Evolutionary conservation across 345 rosid species (phyloP), one percentile per base, ranked within the genome.

Genomic region (Theobroma cacao): DNA sequence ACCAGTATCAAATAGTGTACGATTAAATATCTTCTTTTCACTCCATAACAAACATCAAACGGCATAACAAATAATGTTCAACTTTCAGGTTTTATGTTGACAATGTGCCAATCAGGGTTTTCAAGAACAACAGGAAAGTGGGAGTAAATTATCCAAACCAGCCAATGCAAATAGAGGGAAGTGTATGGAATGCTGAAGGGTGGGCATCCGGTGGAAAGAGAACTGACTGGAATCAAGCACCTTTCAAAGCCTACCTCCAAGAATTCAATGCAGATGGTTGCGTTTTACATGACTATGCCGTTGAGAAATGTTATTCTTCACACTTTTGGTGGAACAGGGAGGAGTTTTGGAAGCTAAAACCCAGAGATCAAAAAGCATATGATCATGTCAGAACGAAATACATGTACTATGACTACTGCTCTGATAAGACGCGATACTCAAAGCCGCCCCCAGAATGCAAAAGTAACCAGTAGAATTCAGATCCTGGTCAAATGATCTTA

Each of bases 1-100:
- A 93, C 79, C 72, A 79, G 40, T 82, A 84, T 75, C 98, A 90
- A 33, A 85, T 88, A 45, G 90, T 90, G 97, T 91, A 87, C 63
- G 91, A 18, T 65, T 2, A 0, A 18, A 4, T 30, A 31, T 31
- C 67, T n/a, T 28, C 67, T 2, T 31, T 6, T 62, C 31, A 62
- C 67, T 2, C 1, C 2, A 15, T 2, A 60, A 60, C 28, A 56
- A 45, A 45, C 50, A 45, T 13, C 17, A 45, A 45, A 45, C 13
- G 4, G 14, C 50, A 20, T 17, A 14, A 48, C 53, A 14, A 48
- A 48, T n/a, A 14, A 15, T 48, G 53, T 17, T 48, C n/a, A 48
- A 15, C 50, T 45, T 45, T 45, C 17, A 45, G 50, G 50, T 45
- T 45, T n/a, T n/a, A n/a, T n/a, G n/a, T n/a, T n/a, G n/a, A n/a